These are phyloP conservation scores for Pouteria glomerata DNA, from an alignment of 148 eudicot genomes.

Conservation along the genomic window DNA sequence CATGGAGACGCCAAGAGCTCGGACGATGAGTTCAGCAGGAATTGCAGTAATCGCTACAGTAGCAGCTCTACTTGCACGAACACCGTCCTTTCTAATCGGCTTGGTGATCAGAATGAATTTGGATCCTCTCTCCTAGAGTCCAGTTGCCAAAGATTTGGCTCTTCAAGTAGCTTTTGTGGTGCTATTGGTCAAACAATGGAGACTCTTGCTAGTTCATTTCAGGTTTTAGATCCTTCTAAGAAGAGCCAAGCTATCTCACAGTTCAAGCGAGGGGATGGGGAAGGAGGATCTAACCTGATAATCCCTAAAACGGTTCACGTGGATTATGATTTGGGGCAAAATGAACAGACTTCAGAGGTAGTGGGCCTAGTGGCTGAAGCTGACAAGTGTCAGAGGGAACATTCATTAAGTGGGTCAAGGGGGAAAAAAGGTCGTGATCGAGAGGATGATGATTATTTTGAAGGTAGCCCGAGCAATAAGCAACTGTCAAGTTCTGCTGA, in stretches of 20 bases:
- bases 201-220: slow-evolving; percentile 6
- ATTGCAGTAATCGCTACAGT: not conserved
- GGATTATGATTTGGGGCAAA: not conserved
- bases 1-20: not conserved
- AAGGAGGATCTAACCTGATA: not conserved
- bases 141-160: not conserved
- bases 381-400: slow-evolving; percentile 22
- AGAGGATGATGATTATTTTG: slow-evolving; percentile 27
- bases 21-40: slow-evolving; percentile 10
- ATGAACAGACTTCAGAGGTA: not conserved
- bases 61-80: not conserved
- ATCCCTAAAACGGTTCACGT: not conserved
- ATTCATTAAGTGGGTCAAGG: slow-evolving; percentile 18
- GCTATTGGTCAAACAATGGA: not conserved
- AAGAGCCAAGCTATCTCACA: not conserved
- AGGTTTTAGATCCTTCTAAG: slow-evolving; percentile 5
- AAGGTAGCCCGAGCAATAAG: slow-evolving; percentile 41
- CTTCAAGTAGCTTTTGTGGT: not conserved
- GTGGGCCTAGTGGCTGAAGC: not conserved
- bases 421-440: slow-evolving; percentile 34
- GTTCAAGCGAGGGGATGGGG: not conserved
- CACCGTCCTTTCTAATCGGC: not conserved
- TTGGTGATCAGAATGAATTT: not conserved
- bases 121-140: not conserved
- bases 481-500: slow-evolving; percentile 38